Base-by-base conservation (phyloP, 78 protist species). In the Dictyostelium brefeldianum region DNA sequence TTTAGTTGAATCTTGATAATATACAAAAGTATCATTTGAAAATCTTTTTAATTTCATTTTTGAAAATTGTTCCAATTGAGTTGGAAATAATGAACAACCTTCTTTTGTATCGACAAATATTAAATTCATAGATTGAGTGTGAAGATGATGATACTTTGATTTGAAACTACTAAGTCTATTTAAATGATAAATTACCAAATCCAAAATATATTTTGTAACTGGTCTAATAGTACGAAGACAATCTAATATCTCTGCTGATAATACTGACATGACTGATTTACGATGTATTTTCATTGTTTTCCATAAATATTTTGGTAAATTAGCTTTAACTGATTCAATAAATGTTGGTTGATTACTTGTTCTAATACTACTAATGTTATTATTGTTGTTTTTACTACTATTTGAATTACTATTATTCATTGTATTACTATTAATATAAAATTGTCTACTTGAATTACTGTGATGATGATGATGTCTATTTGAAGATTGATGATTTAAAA, bases 151-250 rank as follows among this genome's bases (percentile, higher is more conserved):
- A 47, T 65, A 80, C 27, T 29, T 43, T 10, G 93, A 87, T 20
- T 80, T 41, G 20, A 75, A 78, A n/a, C 70, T 75, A 5, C 78
- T n/a, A 8, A 87, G 29, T 10, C 75, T 27, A 29, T 87, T 74
- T 77, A 87, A 75, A 65, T 87, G 93, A 56, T 59, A 87, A 11
- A 77, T 25, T 0, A 87, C 93, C 9, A 87, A 71, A 51, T 87
- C 93, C 41, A 87, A 20, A 20, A 87, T 78, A 14, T 56, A 47
- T 67, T 87, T 73, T 20, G 67, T 87, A 62, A 87, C 25, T 3
- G 93, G 93, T 56, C 93, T 77, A 20, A 87, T 64, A 4, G 57
- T 78, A 29, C 93, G 10, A 5, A 87, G 83, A 77, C 93, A 87
- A 20, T 67, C 56, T 25, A 87, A 31, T 14, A 87, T 87, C 84